Base-by-base conservation (phyloP, 305 asterid species). In the Caryopteris hybrid region DNA sequence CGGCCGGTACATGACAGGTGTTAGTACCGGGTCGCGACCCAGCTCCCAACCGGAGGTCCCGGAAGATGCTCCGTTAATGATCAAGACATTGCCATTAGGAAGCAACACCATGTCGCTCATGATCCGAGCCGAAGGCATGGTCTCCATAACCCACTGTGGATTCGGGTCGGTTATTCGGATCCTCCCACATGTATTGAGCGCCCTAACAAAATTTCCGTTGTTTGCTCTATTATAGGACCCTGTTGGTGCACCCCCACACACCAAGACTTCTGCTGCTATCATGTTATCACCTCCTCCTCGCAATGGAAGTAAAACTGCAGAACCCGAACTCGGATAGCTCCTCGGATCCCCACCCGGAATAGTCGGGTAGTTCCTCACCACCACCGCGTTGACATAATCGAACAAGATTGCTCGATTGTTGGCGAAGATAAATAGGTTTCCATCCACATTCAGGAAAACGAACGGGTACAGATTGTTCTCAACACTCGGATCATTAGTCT, bases 71-170 rank as follows among this genome's bases (percentile, higher is more conserved):
- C 89, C 89, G 7, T 86, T 86, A 0, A 86, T 73, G 12, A 86
- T 80, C 69, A 86, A 48, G 8, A 86, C 78, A 3, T 81, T 46
- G 0, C 85, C 84, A 34, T 78, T 80, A 6, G 92, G 92, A 16
- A 86, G 64, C 4, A 86, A 31, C n/a, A 81, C 39, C 90, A 86
- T 86, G 52, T 86, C 92, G 16, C 92, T 81, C 92, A 84, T 86
- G 59, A 81, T 78, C 23, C 88, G 63, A 12, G 76, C 66, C 66
- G 61, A 7, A 3, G 92, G 86, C 88, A 86, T 86, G 14, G 78
- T 73, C 69, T 86, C 90, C 82, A 84, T 76, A 3, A 22, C 39
- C 87, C 86, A 86, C 22, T 74, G 62, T 0, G 89, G 92, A 61
- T 76, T 73, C 20, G 58, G 42, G 29, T 79, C 89, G 0, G 42